phyloP scores from a whole-genome alignment of 768 basidiomycete species.

The Phylloporus rhodoxanthus region DNA sequence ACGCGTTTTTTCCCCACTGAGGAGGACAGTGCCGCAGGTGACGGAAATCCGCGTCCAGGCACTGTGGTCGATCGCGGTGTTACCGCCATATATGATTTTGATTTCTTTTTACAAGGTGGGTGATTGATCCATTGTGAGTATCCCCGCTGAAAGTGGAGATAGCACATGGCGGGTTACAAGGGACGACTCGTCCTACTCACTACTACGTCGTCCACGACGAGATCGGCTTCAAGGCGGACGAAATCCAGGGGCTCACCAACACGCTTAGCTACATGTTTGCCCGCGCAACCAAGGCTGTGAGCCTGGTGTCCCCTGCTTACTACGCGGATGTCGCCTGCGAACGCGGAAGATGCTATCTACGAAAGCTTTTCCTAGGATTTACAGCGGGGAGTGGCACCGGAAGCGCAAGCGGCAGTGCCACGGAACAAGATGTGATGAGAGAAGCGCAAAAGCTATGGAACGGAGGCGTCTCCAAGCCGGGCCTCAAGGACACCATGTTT shows the following conservation, averaged over 20 bases:
- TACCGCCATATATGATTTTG: slow-evolving; percentile 49
- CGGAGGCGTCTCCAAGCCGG: slow-evolving; percentile 42
- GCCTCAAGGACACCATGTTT: slow-evolving; percentile 68
- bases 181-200: slow-evolving; percentile 48
- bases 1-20: slow-evolving; percentile 53
- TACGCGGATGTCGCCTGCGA: slow-evolving; percentile 49
- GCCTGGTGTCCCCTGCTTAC: slow-evolving; percentile 33
- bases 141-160: neutral
- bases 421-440: slow-evolving; percentile 44
- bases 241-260: slow-evolving; percentile 51
- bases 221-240: slow-evolving; percentile 43
- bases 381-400: slow-evolving; percentile 30
- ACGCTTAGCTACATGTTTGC: slow-evolving; percentile 51
- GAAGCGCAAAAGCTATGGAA: slow-evolving; percentile 57
- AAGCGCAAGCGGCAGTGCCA: slow-evolving; percentile 34
- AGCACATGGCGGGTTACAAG: slow-evolving; percentile 44
- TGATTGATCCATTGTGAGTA: neutral
- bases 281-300: slow-evolving; percentile 48
- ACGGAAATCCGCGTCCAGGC: slow-evolving; percentile 48
- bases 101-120: slow-evolving; percentile 51
- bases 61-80: slow-evolving; percentile 53
- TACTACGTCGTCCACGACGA: slow-evolving; percentile 55
- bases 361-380: slow-evolving; percentile 41
- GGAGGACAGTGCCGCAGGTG: slow-evolving; percentile 33
- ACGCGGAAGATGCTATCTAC: slow-evolving; percentile 48